Evolutionary conservation across 1,139 yeast genomes (phyloP), one percentile per base, ranked within the genome.

Genomic region (Saccharomyces uvarum): DNA sequence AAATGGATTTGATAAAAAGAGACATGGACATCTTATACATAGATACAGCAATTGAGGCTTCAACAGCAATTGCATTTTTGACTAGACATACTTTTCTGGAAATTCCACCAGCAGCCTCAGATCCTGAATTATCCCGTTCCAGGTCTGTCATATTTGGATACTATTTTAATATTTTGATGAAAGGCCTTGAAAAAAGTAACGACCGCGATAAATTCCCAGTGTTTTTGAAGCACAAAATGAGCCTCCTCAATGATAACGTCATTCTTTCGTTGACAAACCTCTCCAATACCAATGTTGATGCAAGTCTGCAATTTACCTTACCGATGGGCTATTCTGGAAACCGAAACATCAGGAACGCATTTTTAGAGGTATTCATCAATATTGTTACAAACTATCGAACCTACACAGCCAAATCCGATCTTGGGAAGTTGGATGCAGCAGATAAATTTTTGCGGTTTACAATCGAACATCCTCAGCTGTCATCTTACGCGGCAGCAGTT

Each of bases 321-420:
- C 90, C 95, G 0, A 75, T 88, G 65, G 95, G 96, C 0, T 86
- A 83, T 63, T 89, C 88, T 62, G 80, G 79, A 44, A 86, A 86
- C 64, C 70, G 73, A 21, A 79, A 82, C 54, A 81, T 88, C 32
- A 73, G 95, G 56, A 74, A 86, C 4, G 83, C 93, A 0, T 88
- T 88, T 64, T 75, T 88, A 65, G 85, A 85, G 59, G 93, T 88
- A 2, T 87, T 89, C 63, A 81, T 87, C 1, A 82, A 84, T 55
- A 86, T 82, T 68, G 80, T 83, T 64, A 72, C 77, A 64, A 66
- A 79, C 70, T 67, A 78, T 58, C 63, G 64, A 8, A 53, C 59
- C n/a, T 60, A 63, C 26, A 61, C 59, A 7, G 67, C 67, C 13
- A 63, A 59, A 29, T 54, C 64, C 11, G 65, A 69, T 3, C 60